Base-by-base conservation (phyloP, 139 green algal species). In the Eudorina sp. region DNA sequence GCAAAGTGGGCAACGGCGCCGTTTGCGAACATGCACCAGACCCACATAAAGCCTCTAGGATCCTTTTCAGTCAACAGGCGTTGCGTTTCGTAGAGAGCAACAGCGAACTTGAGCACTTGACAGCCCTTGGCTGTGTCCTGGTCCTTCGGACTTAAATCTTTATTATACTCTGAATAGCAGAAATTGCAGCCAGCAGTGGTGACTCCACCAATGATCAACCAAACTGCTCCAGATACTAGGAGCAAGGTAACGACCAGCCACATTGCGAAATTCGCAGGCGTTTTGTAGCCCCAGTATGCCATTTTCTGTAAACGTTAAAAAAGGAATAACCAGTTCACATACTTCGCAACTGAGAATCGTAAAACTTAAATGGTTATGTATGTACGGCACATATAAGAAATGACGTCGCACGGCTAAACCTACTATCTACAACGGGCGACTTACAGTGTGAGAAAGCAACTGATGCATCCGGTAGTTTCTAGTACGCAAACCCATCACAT, bases 231-330 rank as follows among this genome's bases (percentile, higher is more conserved):
- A 34, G 62, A 40, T 5, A 72, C 62, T 40, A 72, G 62, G 27
- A 72, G 31, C 16, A 72, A 19, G 38, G 62, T 72, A 19, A 72
- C 31, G 6, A 72, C 62, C 14, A 72, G 62, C 62, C 62, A 72
- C 62, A 72, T 72, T 11, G 16, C 62, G 62, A 72, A 72, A 29
- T 72, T 72, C 21, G 62, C 62, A 16, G 62, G 23, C 62, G 62
- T 72, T 29, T 72, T 72, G 62, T 40, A 72, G 62, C 62, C 62
- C 62, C 62, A 72, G 62, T 72, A 72, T 40, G 62, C 62, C 62
- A 72, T 72, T 72, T 72, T 72, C 5, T 66, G 7, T 66, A 25
- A 6, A 66, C n/a, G n/a, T n/a, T n/a, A n/a, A n/a, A n/a, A n/a
- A n/a, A n/a, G n/a, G n/a, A n/a, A n/a, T n/a, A n/a, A n/a, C n/a